A percentile compares a stretch with the other conserved stretches of the same genome.
Conservation (phyloP, 2,329 filamentous ascomycete species). For the Volutella citrinella region DNA sequence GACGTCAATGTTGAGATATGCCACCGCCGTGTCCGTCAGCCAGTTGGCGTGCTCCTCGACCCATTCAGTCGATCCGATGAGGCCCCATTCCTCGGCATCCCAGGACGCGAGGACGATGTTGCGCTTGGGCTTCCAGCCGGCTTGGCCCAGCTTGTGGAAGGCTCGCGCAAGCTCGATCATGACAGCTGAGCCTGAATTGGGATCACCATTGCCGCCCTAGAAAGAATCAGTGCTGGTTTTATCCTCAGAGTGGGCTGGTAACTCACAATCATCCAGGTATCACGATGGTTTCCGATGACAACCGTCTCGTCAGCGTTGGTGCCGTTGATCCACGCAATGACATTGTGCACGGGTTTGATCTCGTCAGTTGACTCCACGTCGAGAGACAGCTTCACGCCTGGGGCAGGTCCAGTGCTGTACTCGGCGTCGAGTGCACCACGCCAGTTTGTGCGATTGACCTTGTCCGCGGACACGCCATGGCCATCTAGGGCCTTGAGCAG, state of each 20-base stretch:
- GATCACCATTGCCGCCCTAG: conserved; percentile 74
- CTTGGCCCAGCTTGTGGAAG: conserved; percentile 65
- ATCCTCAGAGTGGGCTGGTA: fast-evolving
- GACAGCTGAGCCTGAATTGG: conserved; percentile 75
- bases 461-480: conserved; percentile 64
- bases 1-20: conserved; percentile 80
- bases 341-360: conserved; percentile 71
- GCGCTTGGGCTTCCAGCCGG: conserved; percentile 77
- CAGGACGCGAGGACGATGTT: conserved; percentile 69
- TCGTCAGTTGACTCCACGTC: conserved; percentile 68
- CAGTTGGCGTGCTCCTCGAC: conserved; percentile 79
- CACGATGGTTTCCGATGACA: conserved; percentile 72
- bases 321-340: conserved; percentile 79
- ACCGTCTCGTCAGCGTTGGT: conserved; percentile 72
- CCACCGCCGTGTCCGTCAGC: conserved; percentile 67
- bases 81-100: conserved; percentile 75
- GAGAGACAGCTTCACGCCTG: conserved; percentile 61
- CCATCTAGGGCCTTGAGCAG: conserved; percentile 77
- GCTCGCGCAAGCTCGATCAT: conserved; percentile 72
- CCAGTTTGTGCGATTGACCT: conserved; percentile 61
- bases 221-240: not conserved
- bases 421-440: conserved; percentile 47
- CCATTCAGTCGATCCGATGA: conserved; percentile 82
- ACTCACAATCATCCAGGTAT: conserved; percentile 38
- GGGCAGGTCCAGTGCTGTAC: conserved; percentile 42